A percentile compares a stretch with the other conserved stretches of the same genome.
These are phyloP conservation scores for Mycena galericulata DNA, from an alignment of 768 basidiomycete genomes.

Conservation along the genomic window DNA sequence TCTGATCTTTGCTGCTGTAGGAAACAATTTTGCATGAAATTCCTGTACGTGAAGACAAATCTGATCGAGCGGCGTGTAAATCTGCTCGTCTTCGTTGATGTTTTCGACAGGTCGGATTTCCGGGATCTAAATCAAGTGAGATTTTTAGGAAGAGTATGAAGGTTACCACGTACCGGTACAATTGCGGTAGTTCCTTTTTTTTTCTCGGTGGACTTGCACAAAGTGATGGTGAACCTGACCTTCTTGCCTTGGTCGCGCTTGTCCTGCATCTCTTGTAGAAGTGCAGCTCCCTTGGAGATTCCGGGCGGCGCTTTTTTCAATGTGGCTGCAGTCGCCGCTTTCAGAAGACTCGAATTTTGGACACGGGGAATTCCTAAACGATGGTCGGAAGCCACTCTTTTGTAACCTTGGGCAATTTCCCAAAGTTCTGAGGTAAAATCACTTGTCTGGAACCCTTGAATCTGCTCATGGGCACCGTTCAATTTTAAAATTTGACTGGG, in stretches of 20 bases:
- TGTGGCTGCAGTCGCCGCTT: too few species aligned
- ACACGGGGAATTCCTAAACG: conserved; percentile 22
- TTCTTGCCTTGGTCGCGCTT: conserved; percentile 18
- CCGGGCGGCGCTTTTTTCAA: conserved; percentile 2
- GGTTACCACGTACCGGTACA: neutral
- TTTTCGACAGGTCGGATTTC: neutral
- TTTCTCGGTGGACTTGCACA: neutral
- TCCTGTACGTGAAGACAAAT: neutral
- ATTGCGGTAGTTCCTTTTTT: neutral
- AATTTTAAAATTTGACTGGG: conserved; percentile 5
- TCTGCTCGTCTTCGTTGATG: neutral
- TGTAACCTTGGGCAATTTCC: conserved; percentile 10
- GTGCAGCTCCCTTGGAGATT: neutral
- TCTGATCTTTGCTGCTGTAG: neutral
- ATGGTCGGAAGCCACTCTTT: conserved; percentile 12
- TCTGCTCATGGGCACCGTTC: conserved; percentile 2
- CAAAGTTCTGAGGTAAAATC: conserved; percentile 26
- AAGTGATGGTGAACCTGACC: neutral
- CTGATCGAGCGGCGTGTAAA: neutral
- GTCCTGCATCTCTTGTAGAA: conserved; percentile 3
- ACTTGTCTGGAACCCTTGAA: conserved; percentile 15
- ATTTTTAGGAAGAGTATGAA: neutral
- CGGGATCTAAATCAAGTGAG: neutral
- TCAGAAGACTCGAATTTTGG: neutral
- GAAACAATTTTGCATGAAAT: neutral